Conservation (phyloP, 257 asterid species). For the Mitragyna speciosa region DNA sequence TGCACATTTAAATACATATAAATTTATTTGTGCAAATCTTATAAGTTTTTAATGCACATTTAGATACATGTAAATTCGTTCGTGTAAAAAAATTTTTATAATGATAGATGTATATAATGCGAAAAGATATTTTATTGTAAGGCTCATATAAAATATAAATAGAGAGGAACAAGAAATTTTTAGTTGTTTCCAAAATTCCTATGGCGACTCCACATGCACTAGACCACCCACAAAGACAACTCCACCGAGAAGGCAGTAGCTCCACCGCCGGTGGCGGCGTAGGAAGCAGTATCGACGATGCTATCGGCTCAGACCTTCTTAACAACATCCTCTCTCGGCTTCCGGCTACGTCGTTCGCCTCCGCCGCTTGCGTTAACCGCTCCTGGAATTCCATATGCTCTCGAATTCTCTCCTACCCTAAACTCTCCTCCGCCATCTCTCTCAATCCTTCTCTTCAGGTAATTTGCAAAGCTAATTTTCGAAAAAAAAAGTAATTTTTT, state of each 20-base stretch:
- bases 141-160: too few species aligned
- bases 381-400: slow-evolving; percentile 65
- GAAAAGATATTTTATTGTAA: too few species aligned
- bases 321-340: slow-evolving; percentile 56
- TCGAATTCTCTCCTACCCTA: slow-evolving; percentile 61
- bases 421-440: slow-evolving; percentile 67
- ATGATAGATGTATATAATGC: too few species aligned
- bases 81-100: too few species aligned
- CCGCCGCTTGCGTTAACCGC: slow-evolving; percentile 80
- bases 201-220: slow-evolving; percentile 6
- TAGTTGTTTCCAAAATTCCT: not conserved
- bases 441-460: slow-evolving; percentile 57
- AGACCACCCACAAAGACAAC: not conserved
- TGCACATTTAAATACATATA: too few species aligned
- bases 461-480: too few species aligned
- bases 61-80: too few species aligned
- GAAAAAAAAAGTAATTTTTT: too few species aligned
- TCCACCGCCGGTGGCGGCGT: not conserved
- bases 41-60: too few species aligned
- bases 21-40: too few species aligned
- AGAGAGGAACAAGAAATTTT: not conserved
- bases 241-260: not conserved
- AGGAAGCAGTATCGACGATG: slow-evolving; percentile 36
- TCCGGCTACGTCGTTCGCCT: slow-evolving; percentile 65
- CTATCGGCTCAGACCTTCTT: slow-evolving; percentile 56